Percentiles rank a stretch among this genome's conserved stretches.
These are phyloP conservation scores for Ceratobasidium sp. DNA, from an alignment of 1,284 basidiomycete species.

Conservation along the genomic window DNA sequence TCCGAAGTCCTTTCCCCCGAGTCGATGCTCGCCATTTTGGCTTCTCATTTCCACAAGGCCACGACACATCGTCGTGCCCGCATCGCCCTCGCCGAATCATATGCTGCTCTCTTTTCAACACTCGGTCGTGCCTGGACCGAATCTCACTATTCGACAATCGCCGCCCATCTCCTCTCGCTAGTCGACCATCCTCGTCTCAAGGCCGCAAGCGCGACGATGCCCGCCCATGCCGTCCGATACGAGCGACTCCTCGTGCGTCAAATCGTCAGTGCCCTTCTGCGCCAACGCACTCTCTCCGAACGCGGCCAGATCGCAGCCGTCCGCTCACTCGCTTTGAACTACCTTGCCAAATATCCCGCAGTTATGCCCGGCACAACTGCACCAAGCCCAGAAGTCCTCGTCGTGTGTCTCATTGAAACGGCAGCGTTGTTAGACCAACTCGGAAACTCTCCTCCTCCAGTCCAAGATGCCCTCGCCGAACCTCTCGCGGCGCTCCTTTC, in stretches of 20 bases:
- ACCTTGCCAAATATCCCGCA: constrained; percentile 91
- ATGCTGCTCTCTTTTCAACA: constrained; percentile 77
- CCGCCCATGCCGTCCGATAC: constrained; percentile 69
- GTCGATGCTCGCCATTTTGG: constrained; percentile 87
- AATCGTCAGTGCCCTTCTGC: constrained; percentile 78
- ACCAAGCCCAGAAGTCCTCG: constrained; percentile 76
- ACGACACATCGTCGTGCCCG: constrained; percentile 74
- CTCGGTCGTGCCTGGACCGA: constrained; percentile 87
- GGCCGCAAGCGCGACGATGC: constrained; percentile 53
- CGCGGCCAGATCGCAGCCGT: constrained; percentile 93
- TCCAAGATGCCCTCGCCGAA: constrained; percentile 89
- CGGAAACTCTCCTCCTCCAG: constrained; percentile 89
- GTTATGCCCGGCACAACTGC: constrained; percentile 86
- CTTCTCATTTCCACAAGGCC: constrained; percentile 81
- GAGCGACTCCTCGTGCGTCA: constrained; percentile 80
- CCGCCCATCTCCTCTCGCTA: constrained; percentile 75
- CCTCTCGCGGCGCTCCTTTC: constrained; percentile 86
- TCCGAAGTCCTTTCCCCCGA: constrained; percentile 71
- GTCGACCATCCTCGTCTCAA: constrained; percentile 59
- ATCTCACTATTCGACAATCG: constrained; percentile 80
- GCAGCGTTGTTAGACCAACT: constrained; percentile 88
- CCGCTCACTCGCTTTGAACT: constrained; percentile 81
- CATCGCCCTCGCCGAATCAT: constrained; percentile 90
- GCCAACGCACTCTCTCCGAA: constrained; percentile 90
- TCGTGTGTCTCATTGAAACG: constrained; percentile 84